Evolutionary conservation across 2,329 filamentous ascomycete genomes (phyloP).

Genomic region (Sclerotinia glacialis): DNA sequence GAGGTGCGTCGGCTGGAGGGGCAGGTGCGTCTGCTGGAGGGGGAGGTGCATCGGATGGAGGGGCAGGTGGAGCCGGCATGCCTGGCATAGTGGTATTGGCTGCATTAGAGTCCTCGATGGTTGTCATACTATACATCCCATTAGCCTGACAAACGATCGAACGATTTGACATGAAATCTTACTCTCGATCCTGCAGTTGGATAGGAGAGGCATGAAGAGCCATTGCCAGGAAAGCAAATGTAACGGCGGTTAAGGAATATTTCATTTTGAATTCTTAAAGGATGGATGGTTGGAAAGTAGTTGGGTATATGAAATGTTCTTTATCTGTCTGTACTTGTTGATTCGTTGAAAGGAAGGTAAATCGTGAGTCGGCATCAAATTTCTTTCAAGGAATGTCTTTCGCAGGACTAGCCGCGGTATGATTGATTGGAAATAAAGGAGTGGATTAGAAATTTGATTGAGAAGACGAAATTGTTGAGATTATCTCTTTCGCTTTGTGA

Average conservation of each 20-base stretch:
- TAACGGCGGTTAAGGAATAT: neutral
- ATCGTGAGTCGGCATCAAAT: neutral
- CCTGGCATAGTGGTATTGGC: neutral
- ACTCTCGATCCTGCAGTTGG: constrained; percentile 5
- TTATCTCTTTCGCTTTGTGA: neutral
- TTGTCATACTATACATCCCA: neutral
- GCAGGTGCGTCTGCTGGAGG: neutral
- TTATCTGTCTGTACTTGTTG: neutral
- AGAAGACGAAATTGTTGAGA: neutral
- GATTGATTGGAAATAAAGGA: neutral
- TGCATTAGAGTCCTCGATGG: neutral
- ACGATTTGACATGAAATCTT: neutral
- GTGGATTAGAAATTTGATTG: neutral
- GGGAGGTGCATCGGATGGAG: neutral
- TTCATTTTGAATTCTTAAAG: neutral
- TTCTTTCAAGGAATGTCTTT: constrained; percentile 6
- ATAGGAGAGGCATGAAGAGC: neutral
- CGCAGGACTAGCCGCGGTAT: constrained; percentile 1
- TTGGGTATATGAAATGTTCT: neutral
- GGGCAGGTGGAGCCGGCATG: neutral
- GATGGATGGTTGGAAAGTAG: neutral
- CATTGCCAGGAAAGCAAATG: neutral
- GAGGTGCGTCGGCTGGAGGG: neutral
- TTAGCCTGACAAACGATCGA: neutral
- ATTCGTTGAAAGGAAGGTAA: neutral